Evolutionary conservation across 2,329 filamentous ascomycete species (phyloP), one percentile per base, ranked within the genome.

Genomic region (Aurifilum marmelostoma): DNA sequence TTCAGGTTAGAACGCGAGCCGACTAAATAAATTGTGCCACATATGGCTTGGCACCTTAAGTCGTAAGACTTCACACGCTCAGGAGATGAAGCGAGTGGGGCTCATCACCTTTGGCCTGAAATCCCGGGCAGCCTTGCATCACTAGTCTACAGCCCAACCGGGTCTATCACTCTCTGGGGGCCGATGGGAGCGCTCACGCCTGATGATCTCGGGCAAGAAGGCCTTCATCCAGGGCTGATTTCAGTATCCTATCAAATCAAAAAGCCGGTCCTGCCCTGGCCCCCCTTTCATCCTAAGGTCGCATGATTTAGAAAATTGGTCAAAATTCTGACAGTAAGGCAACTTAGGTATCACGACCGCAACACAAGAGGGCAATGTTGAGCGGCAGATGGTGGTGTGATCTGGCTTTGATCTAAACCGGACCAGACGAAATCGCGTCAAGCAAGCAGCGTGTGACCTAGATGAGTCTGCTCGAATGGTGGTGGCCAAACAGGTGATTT

Each of bases 331-430:
- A 56, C 52, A 16, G 52, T 27, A 32, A 56, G 27, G 24, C 5
- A 29, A 56, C 6, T 56, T 56, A 5, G 16, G 24, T 18, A 56
- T 18, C 56, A 34, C 56, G 16, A n/a, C 32, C 34, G 34, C 56
- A 56, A 54, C 63, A 56, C 47, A 2, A 32, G 32, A n/a, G 21
- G 27, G 9, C 12, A n/a, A 37, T 24, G 32, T 54, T 34, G 43
- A 65, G 50, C 63, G 24, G 32, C 63, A 65, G 63, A 54, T 39
- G 32, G n/a, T 56, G 47, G 63, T 47, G 63, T 65, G 63, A 65
- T 39, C 32, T 14, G 24, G 29, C 43, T 56, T 29, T 29, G 56
- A 59, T n/a, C 21, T 32, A 37, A n/a, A 7, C 37, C 34, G 32
- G 50, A 24, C 63, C 34, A 56, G 63, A 65, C 29, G 18, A 52